Percentiles rank a stretch among this genome's conserved stretches.
Evolutionary conservation across 2,329 filamentous ascomycete genomes (phyloP).

Genomic region (Exophiala sp.): DNA sequence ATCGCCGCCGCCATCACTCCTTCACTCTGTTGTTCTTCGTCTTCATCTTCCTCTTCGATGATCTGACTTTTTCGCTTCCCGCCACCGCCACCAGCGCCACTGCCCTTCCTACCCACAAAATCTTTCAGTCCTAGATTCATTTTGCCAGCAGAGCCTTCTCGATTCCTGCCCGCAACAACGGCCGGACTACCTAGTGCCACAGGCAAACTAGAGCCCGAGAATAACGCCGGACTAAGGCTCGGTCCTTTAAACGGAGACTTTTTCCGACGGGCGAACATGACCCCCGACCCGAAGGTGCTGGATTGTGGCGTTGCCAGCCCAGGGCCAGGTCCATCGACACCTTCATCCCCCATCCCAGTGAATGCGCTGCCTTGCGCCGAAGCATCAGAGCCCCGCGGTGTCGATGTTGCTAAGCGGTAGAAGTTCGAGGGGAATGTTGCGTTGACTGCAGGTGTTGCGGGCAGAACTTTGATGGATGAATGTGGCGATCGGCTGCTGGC

Average conservation of each 20-base stretch:
- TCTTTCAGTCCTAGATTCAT: constrained; percentile 23
- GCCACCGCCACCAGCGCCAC: constrained; percentile 13
- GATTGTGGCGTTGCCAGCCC: constrained; percentile 13
- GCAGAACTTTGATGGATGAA: constrained; percentile 88
- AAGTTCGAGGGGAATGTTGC: constrained; percentile 81
- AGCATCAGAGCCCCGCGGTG: constrained; percentile 26
- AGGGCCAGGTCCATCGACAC: not conserved
- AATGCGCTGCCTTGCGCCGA: constrained; percentile 10
- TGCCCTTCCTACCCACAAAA: constrained; percentile 10
- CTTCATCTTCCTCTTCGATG: constrained; percentile 43
- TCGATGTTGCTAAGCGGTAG: constrained; percentile 68
- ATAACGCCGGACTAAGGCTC: constrained; percentile 38
- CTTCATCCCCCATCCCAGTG: constrained; percentile 13
- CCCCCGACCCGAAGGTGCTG: constrained; percentile 31
- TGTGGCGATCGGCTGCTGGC: constrained; percentile 69
- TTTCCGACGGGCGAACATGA: constrained; percentile 44
- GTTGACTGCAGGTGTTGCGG: constrained; percentile 71
- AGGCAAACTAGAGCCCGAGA: constrained; percentile 24
- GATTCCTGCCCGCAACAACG: constrained; percentile 25
- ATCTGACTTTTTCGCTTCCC: constrained; percentile 26
- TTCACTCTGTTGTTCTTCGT: constrained; percentile 35
- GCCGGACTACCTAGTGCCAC: constrained; percentile 34
- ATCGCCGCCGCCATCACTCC: constrained; percentile 26
- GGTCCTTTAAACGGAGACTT: constrained; percentile 43
- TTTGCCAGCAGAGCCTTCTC: constrained; percentile 31